These are phyloP conservation scores for Plasmodium coatneyi DNA, from an alignment of 169 alveolate species.

Conservation along the genomic window DNA sequence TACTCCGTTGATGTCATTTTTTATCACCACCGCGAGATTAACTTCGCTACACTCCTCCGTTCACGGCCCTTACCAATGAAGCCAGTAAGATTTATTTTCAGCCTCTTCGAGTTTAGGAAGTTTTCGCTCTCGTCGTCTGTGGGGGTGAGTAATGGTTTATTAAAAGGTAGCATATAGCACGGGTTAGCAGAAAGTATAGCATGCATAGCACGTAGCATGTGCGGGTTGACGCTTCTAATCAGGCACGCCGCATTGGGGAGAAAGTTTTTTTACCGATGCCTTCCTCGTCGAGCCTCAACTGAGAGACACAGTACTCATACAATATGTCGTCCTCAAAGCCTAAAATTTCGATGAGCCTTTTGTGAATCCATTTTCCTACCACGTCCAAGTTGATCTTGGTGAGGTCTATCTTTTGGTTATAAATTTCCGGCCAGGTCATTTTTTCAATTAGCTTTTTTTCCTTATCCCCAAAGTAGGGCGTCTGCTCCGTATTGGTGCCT, in stretches of 20 bases:
- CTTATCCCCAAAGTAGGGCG: constrained; percentile 83
- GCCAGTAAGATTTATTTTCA: constrained; percentile 56
- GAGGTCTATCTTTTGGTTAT: constrained; percentile 78
- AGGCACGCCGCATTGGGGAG: not conserved
- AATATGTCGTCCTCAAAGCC: constrained; percentile 86
- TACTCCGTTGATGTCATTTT: not conserved
- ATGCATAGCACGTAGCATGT: not conserved
- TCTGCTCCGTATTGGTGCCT: constrained; percentile 80
- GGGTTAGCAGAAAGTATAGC: not conserved
- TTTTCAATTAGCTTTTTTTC: constrained; percentile 83
- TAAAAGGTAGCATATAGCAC: not conserved
- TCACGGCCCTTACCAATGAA: constrained; percentile 22
- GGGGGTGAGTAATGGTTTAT: not conserved
- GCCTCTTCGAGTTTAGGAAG: constrained; percentile 27
- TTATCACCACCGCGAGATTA: not conserved
- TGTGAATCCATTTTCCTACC: constrained; percentile 82
- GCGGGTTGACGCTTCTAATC: not conserved
- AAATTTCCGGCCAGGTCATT: constrained; percentile 83
- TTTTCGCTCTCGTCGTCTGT: constrained; percentile 34
- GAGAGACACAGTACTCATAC: constrained; percentile 83
- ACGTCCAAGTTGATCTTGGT: constrained; percentile 81
- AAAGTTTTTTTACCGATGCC: constrained; percentile 54
- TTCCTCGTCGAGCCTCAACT: constrained; percentile 79
- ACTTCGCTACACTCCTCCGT: not conserved
- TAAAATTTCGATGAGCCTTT: constrained; percentile 83